Percentiles rank a stretch among this genome's conserved stretches.
Conservation (phyloP, 352 stramenopile genomes). For the Globisporangium apiculatum region DNA sequence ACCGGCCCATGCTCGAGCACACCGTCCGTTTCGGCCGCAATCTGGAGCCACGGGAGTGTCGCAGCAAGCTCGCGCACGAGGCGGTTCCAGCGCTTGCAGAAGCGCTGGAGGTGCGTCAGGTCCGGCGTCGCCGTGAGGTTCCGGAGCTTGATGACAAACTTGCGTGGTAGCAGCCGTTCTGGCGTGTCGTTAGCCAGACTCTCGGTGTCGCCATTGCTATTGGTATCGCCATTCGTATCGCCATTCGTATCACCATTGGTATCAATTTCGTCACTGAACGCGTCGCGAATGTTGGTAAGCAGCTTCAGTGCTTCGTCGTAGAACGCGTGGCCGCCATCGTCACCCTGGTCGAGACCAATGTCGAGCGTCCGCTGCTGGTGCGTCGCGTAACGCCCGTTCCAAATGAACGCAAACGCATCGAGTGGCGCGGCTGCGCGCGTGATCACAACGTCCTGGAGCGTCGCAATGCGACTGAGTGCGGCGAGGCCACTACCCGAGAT, state of each 20-base stretch:
- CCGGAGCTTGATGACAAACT: slow-evolving; percentile 5
- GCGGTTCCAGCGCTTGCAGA: slow-evolving; percentile 8
- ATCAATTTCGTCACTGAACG: background rate
- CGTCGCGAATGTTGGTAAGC: slow-evolving; percentile 2
- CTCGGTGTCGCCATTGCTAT: too few relatives aligned
- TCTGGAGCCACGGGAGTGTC: slow-evolving; percentile 2
- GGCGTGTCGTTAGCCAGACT: background rate
- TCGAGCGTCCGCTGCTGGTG: slow-evolving; percentile 7
- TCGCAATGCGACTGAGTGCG: slow-evolving; percentile 1
- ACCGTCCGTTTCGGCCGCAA: slow-evolving; percentile 7
- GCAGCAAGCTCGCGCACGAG: slow-evolving; percentile 1
- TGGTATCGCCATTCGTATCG: too few relatives aligned
- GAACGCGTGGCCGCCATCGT: slow-evolving; percentile 7
- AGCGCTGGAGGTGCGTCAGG: slow-evolving; percentile 6
- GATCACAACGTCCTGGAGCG: slow-evolving; percentile 6
- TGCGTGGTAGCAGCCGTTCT: background rate
- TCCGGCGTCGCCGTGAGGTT: slow-evolving; percentile 9
- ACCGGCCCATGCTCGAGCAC: slow-evolving; percentile 5
- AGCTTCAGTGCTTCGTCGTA: slow-evolving; percentile 10
- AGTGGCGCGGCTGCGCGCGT: background rate
- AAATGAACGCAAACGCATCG: slow-evolving; percentile 4
- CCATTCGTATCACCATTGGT: too few relatives aligned
- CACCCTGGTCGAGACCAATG: slow-evolving; percentile 8
- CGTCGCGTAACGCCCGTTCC: slow-evolving; percentile 3
- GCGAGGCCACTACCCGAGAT: slow-evolving; percentile 1